Conservation (phyloP, 2,329 filamentous ascomycete species). For the Golovinomyces cichoracearum region DNA sequence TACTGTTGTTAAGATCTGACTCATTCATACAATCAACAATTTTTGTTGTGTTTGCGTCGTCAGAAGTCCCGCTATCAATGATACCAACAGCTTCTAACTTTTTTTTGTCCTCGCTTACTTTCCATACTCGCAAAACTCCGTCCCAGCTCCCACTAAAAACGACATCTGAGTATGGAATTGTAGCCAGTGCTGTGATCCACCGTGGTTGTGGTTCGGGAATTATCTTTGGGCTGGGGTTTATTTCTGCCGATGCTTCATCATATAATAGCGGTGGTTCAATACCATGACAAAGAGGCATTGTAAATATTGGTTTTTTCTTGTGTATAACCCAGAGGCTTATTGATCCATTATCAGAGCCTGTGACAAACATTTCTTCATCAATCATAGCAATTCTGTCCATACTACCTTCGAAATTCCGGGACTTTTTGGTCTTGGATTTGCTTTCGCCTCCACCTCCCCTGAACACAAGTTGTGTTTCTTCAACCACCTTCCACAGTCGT, state of each 20-base stretch:
- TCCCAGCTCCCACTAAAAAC: constrained; percentile 89
- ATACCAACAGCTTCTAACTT: constrained; percentile 47
- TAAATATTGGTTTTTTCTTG: constrained; percentile 84
- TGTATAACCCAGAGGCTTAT: constrained; percentile 68
- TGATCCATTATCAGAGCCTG: constrained; percentile 72
- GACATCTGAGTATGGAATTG: constrained; percentile 72
- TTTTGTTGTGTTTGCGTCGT: neutral
- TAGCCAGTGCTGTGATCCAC: constrained; percentile 71
- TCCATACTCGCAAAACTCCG: constrained; percentile 66
- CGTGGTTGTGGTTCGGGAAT: constrained; percentile 43
- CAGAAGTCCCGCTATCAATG: constrained; percentile 19
- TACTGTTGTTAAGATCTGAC: neutral
- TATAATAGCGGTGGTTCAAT: constrained; percentile 45
- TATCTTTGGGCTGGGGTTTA: constrained; percentile 30
- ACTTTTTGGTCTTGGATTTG: constrained; percentile 19
- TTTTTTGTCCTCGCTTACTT: constrained; percentile 56
- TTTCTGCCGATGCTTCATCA: constrained; percentile 47
- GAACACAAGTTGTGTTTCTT: constrained; percentile 89
- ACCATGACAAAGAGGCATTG: constrained; percentile 59
- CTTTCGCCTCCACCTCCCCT: constrained; percentile 48
- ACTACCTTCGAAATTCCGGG: constrained; percentile 38
- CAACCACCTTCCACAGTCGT: constrained; percentile 80
- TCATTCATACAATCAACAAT: constrained; percentile 3
- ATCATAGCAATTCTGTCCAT: constrained; percentile 83
- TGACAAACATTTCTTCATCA: constrained; percentile 71